Percentiles rank a stretch among this genome's conserved stretches.
Conservation (phyloP, 179 eudicot species). For the Sideroxylon spinosum region DNA sequence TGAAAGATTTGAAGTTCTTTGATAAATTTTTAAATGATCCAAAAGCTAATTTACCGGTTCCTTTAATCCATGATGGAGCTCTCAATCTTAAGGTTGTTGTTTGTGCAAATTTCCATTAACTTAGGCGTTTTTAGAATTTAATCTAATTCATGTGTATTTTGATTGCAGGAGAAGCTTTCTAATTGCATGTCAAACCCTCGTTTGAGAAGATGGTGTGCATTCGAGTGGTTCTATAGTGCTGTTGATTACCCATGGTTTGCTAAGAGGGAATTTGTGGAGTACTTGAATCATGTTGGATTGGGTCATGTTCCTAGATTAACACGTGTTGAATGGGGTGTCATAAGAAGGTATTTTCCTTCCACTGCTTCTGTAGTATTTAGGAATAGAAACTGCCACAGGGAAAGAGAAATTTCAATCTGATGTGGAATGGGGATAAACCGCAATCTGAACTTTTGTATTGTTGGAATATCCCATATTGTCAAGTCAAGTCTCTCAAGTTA, state of each 20-base stretch:
- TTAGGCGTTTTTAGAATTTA: background rate
- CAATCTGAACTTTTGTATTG: background rate
- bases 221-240: conserved; percentile 97
- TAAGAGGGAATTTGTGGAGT: conserved; percentile 95
- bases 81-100: conserved; percentile 47
- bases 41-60: conserved; percentile 30
- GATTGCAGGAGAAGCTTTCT: conserved; percentile 56
- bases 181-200: conserved; percentile 55
- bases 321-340: conserved; percentile 99
- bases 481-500: too few relatives aligned
- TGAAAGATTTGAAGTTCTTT: conserved; percentile 34
- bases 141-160: conserved; percentile 7
- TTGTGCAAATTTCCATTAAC: conserved; percentile 8
- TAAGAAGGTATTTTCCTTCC: conserved; percentile 62
- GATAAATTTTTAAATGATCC: conserved; percentile 37
- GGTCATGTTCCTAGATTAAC: conserved; percentile 98
- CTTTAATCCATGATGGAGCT: conserved; percentile 31
- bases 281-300: conserved; percentile 89
- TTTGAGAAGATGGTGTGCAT: conserved; percentile 76
- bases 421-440: background rate
- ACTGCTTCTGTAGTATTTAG: background rate
- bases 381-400: background rate
- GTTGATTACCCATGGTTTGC: conserved; percentile 99
- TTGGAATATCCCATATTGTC: too few relatives aligned
- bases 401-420: conserved; percentile 3